Base-by-base conservation (phyloP, 768 basidiomycete genomes). In the Amanita inopinata region DNA sequence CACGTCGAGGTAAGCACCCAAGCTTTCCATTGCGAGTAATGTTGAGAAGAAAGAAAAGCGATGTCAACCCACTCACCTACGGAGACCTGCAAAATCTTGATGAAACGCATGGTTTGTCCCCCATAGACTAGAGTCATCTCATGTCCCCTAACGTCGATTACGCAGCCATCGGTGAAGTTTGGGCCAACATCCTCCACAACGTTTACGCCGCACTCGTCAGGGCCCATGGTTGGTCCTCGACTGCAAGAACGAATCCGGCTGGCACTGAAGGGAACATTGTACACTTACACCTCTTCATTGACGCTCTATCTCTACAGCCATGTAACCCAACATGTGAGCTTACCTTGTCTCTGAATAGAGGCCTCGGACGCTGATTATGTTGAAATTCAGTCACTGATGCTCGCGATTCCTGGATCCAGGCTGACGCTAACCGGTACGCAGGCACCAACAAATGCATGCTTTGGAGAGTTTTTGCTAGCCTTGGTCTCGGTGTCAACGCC, bases 121-220 rank as follows among this genome's bases (percentile, higher is more conserved):
- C 2, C 11, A 18, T 19, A 5, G 14, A 8, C 17, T n/a, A n/a
- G n/a, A n/a, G n/a, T n/a, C n/a, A n/a, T n/a, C n/a, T n/a, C n/a
- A n/a, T n/a, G n/a, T n/a, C n/a, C n/a, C n/a, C n/a, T 47, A 19
- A 44, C 41, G 38, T 20, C 0, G 12, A 12, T n/a, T 42, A 19
- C 25, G 8, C 41, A 66, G 66, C 53, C 33, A 76, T 80, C 43
- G 79, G 79, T 33, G 77, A 80, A 53, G 68, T 80, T 17, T 71
- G 68, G 67, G 67, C 70, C 0, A 70, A 66, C 53, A 65, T 67
- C 41, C 58, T 70, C 0, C 65, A 65, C n/a, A n/a, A n/a, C n/a
- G n/a, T n/a, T n/a, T n/a, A n/a, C n/a, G n/a, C n/a, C n/a, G n/a
- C n/a, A n/a, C 64, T 70, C 4, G 65, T 70, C 5, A 48, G 20